Conservation (phyloP, 345 rosid species). For the Linum tenue region DNA sequence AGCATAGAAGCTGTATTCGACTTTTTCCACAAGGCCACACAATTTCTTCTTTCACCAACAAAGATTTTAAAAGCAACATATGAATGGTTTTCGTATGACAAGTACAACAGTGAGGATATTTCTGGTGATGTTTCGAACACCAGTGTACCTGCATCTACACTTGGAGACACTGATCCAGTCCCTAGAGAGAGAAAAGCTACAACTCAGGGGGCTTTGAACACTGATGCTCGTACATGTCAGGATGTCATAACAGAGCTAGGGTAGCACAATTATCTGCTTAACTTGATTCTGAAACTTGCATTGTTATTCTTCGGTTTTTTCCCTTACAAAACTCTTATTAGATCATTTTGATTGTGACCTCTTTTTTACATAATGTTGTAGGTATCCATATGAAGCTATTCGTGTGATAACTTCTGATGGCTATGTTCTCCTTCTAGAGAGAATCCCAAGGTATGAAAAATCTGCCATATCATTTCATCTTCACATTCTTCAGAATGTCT, state of each 20-base stretch:
- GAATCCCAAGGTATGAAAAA: conserved; percentile 70
- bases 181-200: conserved; percentile 40
- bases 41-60: conserved; percentile 63
- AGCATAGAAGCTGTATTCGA: conserved; percentile 73
- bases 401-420: conserved; percentile 86
- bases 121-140: conserved; percentile 24
- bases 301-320: conserved; percentile 5
- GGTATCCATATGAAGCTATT: conserved; percentile 95
- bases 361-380: conserved; percentile 15
- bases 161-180: conserved; percentile 59
- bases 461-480: conserved; percentile 9
- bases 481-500: conserved; percentile 8
- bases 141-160: conserved; percentile 39
- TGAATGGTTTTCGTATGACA: conserved; percentile 44
- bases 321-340: not conserved
- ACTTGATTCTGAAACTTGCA: not conserved
- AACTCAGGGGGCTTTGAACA: conserved; percentile 58
- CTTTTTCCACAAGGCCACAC: conserved; percentile 63
- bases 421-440: conserved; percentile 87
- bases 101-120: conserved; percentile 15
- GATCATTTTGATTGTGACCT: not conserved
- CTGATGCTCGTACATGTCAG: conserved; percentile 87
- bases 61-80: conserved; percentile 32
- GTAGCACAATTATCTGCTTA: conserved; percentile 30
- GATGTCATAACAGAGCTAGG: conserved; percentile 97